Base-by-base conservation (phyloP, 139 green algal genomes). In the Nannochloris sp. region DNA sequence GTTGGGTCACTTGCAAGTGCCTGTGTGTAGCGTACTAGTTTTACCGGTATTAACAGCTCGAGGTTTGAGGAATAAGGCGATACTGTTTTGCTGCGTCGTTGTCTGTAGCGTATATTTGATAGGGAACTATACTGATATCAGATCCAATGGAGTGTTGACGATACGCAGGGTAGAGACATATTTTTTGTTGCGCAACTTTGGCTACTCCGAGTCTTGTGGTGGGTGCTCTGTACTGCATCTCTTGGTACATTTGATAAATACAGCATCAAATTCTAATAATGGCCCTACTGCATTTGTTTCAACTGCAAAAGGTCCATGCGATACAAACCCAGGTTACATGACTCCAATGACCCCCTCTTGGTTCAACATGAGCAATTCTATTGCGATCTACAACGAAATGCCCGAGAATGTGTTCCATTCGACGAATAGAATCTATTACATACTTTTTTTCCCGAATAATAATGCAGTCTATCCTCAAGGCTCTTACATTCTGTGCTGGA, bases 351-450 rank as follows among this genome's bases (percentile, higher is more conserved):
- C 56, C 4, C 55, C 55, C 3, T 44, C 55, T 20, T 61, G 55
- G 55, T 56, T 61, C 16, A 61, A 61, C 31, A 44, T 16, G 30
- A 48, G 30, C 30, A 44, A 56, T 61, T 40, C 30, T 48, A 61
- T 61, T 61, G 55, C 55, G 5, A 61, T 61, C 14, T 61, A 61
- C 31, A 44, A 61, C 30, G 55, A 44, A 61, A 45, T 17, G 3
- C 55, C 55, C 56, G 14, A 48, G 55, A 61, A 61, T 61, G 56
- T 44, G 5, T 44, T 40, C 5, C 4, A 20, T 61, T 4, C 16
- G 3, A 16, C 4, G 6, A 5, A 9, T 17, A 50, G 16, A 9
- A 50, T 50, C 6, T 50, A 50, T 9, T 50, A 50, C 5, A 9
- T 50, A 9, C 45, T 50, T 50, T 50, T 50, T 9, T 50, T 50